phyloP scores from a whole-genome alignment of 208 protist genomes.

The Angomonas ambiguus region DNA sequence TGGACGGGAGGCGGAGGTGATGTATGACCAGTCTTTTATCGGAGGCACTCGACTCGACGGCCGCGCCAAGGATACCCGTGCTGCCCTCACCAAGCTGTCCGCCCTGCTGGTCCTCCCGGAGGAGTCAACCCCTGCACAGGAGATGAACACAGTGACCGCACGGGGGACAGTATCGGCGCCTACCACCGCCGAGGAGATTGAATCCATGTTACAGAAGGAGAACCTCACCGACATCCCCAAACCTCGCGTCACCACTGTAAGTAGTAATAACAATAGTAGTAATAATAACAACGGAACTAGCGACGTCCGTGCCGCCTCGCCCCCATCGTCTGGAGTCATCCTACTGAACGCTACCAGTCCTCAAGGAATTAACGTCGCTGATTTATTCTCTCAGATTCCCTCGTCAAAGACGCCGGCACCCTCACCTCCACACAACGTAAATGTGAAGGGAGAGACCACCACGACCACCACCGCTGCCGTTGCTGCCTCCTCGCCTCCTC shows the following conservation, averaged over 20 bases:
- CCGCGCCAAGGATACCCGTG: conserved; percentile 56
- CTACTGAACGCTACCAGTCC: conserved; percentile 25
- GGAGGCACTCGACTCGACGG: conserved; percentile 74
- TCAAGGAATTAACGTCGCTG: conserved; percentile 35
- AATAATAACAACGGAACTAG: too few species aligned
- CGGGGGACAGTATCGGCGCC: conserved; percentile 3
- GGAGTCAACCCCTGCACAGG: not conserved
- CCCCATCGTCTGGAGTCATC: conserved; percentile 13
- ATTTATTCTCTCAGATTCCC: conserved; percentile 33
- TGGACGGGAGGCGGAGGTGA: conserved; percentile 76
- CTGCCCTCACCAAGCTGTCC: conserved; percentile 62
- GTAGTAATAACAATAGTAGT: too few species aligned
- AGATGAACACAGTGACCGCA: conserved; percentile 1
- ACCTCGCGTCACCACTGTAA: conserved; percentile 44
- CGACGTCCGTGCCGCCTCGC: conserved; percentile 9
- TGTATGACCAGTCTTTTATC: conserved; percentile 85
- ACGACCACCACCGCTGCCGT: not conserved
- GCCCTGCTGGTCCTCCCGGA: conserved; percentile 63
- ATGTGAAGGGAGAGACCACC: conserved; percentile 8
- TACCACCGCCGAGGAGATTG: conserved; percentile 17
- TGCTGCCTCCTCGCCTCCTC: not conserved
- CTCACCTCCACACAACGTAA: conserved; percentile 1
- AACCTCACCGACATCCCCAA: conserved; percentile 31
- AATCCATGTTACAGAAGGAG: conserved; percentile 28
- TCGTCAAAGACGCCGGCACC: conserved; percentile 12